Percentiles rank a stretch among this genome's conserved stretches.
These are phyloP conservation scores for Crinitomyces ghanaensis DNA, from an alignment of 805 yeast genomes.

Conservation along the genomic window DNA sequence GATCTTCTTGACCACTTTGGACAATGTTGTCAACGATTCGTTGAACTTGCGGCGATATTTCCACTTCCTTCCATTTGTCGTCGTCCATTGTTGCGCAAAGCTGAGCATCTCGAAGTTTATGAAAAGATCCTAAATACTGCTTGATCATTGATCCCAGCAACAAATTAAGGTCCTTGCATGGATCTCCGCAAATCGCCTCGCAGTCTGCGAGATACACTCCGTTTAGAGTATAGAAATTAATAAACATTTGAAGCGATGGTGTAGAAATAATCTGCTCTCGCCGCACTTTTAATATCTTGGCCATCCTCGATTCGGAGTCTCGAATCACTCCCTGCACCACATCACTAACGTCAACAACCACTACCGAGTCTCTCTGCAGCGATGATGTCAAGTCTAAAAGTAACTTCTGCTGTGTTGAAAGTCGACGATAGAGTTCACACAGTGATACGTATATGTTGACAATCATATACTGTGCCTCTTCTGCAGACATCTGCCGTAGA, in stretches of 20 bases:
- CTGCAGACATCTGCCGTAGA: constrained; percentile 56
- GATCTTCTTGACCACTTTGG: constrained; percentile 36
- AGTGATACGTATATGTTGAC: constrained; percentile 46
- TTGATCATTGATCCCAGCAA: constrained; percentile 56
- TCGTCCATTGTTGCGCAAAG: constrained; percentile 43
- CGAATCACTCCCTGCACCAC: constrained; percentile 60
- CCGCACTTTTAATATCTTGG: constrained; percentile 67
- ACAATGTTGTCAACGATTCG: constrained; percentile 38
- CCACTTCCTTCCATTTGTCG: constrained; percentile 73
- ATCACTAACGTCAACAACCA: constrained; percentile 49
- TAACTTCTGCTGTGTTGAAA: constrained; percentile 68
- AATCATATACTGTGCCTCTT: constrained; percentile 66
- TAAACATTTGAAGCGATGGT: constrained; percentile 44
- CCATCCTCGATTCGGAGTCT: constrained; percentile 62
- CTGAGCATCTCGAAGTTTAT: constrained; percentile 36
- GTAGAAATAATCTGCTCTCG: constrained; percentile 54
- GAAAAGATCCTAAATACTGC: constrained; percentile 45
- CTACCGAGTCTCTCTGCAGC: constrained; percentile 14
- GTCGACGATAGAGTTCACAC: constrained; percentile 61
- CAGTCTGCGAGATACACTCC: constrained; percentile 69
- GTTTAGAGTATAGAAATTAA: constrained; percentile 53
- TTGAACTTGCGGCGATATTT: constrained; percentile 41
- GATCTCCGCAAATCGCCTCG: constrained; percentile 67
- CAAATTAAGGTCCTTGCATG: constrained; percentile 50
- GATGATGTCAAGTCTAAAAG: constrained; percentile 59